Percentiles rank a stretch among this genome's conserved stretches.
Evolutionary conservation across 2,329 filamentous ascomycete species (phyloP).

Genomic region (Aspergillus ochraceus): DNA sequence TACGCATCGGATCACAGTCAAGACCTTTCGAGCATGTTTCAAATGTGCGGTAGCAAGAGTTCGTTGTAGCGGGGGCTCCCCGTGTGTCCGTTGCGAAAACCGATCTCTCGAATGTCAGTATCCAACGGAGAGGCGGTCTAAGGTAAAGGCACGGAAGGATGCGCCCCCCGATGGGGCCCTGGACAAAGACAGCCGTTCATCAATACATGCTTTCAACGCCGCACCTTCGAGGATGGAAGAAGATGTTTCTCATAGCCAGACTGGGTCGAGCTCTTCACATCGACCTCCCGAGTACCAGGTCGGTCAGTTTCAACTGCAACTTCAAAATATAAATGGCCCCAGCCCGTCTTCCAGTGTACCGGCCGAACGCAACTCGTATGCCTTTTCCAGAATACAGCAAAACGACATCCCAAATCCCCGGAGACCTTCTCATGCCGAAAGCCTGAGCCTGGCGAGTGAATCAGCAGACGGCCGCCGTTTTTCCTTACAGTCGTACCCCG

Average conservation of each 20-base stretch:
- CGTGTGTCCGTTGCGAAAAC: constrained; percentile 38
- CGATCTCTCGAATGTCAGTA: constrained; percentile 41
- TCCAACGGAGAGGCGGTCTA: constrained; percentile 40
- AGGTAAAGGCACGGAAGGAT: constrained; percentile 27
- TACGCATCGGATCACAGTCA: constrained; percentile 42
- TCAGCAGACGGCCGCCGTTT: constrained; percentile 5
- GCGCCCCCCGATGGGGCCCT: constrained; percentile 7
- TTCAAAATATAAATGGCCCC: constrained; percentile 10
- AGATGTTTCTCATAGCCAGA: background rate
- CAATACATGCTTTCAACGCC: constrained; percentile 10
- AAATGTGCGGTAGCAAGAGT: constrained; percentile 42
- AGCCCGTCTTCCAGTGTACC: constrained; percentile 8
- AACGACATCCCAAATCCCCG: background rate
- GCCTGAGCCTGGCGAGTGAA: constrained; percentile 10
- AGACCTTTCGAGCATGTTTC: constrained; percentile 43
- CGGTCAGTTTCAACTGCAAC: constrained; percentile 25
- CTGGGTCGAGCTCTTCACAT: constrained; percentile 1
- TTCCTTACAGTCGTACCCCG: constrained; percentile 15
- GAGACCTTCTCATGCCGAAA: constrained; percentile 2
- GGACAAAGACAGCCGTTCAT: constrained; percentile 9
- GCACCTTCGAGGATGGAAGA: constrained; percentile 1
- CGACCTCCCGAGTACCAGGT: constrained; percentile 14
- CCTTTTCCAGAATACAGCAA: background rate
- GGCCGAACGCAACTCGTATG: background rate
- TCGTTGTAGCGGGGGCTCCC: constrained; percentile 39